Base-by-base conservation (phyloP, 1,284 basidiomycete genomes). In the Fistulinella cinereoalba region DNA sequence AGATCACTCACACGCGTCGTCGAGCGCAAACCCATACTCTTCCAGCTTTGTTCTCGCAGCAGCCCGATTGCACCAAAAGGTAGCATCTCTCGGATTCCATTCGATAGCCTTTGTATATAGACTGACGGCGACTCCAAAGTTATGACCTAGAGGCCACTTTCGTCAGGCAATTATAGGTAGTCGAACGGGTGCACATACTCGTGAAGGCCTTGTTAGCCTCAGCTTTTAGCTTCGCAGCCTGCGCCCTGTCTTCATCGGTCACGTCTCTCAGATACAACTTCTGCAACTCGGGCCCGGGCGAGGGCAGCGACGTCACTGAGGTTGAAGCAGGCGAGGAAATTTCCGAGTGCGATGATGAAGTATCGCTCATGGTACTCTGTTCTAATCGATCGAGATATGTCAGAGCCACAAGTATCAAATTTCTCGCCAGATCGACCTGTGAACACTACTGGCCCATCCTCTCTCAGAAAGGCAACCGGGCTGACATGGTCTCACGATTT, bases 181-280 rank as follows among this genome's bases (percentile, higher is more conserved):
- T 51, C 41, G 19, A 21, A 43, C 8, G 5, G 19, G 19, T 27
- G n/a, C 13, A 44, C 62, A 13, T 68, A 90, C 90, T 71, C 25
- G 73, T 71, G 64, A 96, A 97, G 4, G 90, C 88, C 59, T 85
- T 84, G 72, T 97, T 97, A 11, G 93, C 94, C 54, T 87, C 76
- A 8, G 74, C 77, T 69, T 97, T 97, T 49, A 95, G 64, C 56
- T 75, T 75, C 8, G 77, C 68, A 5, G 92, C 89, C 58, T 80
- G 75, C 31, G 74, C 74, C 60, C 73, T 81, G 54, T 89, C 86
- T 52, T 82, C 76, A 37, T 88, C 84, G 1, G 88, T 80, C 45
- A 90, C 73, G 50, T 79, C 76, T 50, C 68, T 67, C 16, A 83
- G 56, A 21, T 61, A 71, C 19, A 85, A 66, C 5, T 71, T 69